Conservation (phyloP, 2,329 filamentous ascomycete species). For the Cordyceps pruinosa region DNA sequence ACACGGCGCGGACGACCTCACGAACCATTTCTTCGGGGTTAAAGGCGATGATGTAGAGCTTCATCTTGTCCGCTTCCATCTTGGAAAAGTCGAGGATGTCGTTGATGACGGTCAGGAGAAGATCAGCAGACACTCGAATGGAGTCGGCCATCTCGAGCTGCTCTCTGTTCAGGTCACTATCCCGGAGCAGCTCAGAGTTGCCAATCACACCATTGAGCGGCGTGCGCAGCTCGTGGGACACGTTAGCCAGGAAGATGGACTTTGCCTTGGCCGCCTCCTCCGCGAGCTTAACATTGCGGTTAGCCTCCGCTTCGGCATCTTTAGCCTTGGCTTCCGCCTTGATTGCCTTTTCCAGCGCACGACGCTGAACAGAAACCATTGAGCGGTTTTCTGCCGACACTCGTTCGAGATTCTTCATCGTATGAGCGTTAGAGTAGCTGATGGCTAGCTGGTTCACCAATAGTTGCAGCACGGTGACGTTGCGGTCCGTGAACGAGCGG, state of each 20-base stretch:
- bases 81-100: slow-evolving; percentile 95
- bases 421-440: slow-evolving; percentile 61
- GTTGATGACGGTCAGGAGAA: slow-evolving; percentile 87
- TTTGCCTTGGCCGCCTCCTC: slow-evolving; percentile 80
- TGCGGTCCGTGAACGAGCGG: slow-evolving; percentile 70
- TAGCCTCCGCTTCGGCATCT: slow-evolving; percentile 66
- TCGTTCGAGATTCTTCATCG: slow-evolving; percentile 66
- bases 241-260: slow-evolving; percentile 72
- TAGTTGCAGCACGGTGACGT: slow-evolving; percentile 58
- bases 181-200: slow-evolving; percentile 75
- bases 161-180: slow-evolving; percentile 66
- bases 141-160: slow-evolving; percentile 83
- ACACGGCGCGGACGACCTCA: slow-evolving; percentile 59
- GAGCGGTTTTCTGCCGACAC: slow-evolving; percentile 71
- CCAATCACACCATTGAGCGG: slow-evolving; percentile 85
- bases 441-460: slow-evolving; percentile 74
- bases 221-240: slow-evolving; percentile 74
- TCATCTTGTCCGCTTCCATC: slow-evolving; percentile 82
- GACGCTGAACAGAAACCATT: slow-evolving; percentile 72
- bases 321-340: slow-evolving; percentile 72
- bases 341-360: slow-evolving; percentile 63
- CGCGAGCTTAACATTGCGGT: slow-evolving; percentile 72
- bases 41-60: slow-evolving; percentile 66
- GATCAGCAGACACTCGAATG: slow-evolving; percentile 77
- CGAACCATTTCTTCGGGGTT: slow-evolving; percentile 61